Base-by-base conservation (phyloP, 73 alveolate genomes). In the Tetrahymena borealis region DNA sequence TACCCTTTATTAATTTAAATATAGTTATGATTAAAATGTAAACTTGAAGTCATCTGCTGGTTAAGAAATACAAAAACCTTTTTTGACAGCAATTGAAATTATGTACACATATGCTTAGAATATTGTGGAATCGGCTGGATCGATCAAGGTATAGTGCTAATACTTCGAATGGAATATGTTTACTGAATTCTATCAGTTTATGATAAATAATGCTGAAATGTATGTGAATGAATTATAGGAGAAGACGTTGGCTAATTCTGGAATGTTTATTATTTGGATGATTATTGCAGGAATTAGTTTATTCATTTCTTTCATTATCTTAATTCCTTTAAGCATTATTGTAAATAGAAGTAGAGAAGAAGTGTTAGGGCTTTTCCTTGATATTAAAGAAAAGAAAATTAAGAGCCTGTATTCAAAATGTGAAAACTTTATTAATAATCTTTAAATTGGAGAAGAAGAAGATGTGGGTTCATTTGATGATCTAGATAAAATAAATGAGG, bases 361-460 rank as follows among this genome's bases (percentile, higher is more conserved):
- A n/a, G 91, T 93, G 33, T 40, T 93, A 32, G 90, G 91, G 0
- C 90, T 93, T 91, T 93, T 93, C 78, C 78, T 93, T 33, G 95
- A 93, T 32, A 93, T 93, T 11, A 91, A 91, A 79, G 95, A 93
- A 40, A 93, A 93, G 36, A 93, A 91, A 85, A 92, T 93, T 10
- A 93, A 93, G 32, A 79, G 79, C 41, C 43, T 93, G 78, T 93
- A 93, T 39, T 79, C 90, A 2, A 93, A 93, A 13, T 79, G 95
- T 85, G 95, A 93, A 38, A 93, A 93, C 41, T 93, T 93, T 33
- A 93, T 93, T 20, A 79, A 91, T 32, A 93, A 93, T 90, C 40
- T 93, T 12, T 35, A 93, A 93, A 93, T 93, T 32, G 95, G 95
- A 24, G 95, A 93, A 24, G 95, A 93, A 36, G 95, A 93, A 39